Percentiles rank a stretch among this genome's conserved stretches.
Evolutionary conservation across 1,284 basidiomycete genomes (phyloP).

Genomic region (Moesziomyces aphidis): DNA sequence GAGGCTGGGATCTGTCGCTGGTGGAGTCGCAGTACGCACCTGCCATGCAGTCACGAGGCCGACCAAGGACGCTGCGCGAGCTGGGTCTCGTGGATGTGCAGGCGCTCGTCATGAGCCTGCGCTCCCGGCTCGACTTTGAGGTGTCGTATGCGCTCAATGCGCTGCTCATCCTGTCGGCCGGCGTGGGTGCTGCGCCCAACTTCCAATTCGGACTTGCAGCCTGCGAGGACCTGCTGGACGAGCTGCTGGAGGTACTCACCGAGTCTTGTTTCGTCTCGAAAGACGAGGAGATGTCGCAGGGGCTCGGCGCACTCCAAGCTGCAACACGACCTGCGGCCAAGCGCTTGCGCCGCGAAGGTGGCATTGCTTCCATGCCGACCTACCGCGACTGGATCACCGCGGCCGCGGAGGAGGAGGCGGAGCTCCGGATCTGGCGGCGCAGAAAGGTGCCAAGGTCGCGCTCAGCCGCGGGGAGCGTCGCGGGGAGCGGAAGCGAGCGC

Average conservation of each 20-base stretch:
- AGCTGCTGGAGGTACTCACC: slow-evolving; percentile 86
- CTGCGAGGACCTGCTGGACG: slow-evolving; percentile 85
- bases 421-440: slow-evolving; percentile 52
- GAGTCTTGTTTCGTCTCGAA: slow-evolving; percentile 79
- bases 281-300: slow-evolving; percentile 60
- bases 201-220: slow-evolving; percentile 77
- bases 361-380: slow-evolving; percentile 26
- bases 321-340: slow-evolving; percentile 10
- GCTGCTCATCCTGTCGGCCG: slow-evolving; percentile 82
- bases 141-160: slow-evolving; percentile 90
- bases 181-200: slow-evolving; percentile 72
- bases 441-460: slow-evolving; percentile 25
- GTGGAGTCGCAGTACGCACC: slow-evolving; percentile 76
- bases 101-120: slow-evolving; percentile 86
- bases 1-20: slow-evolving; percentile 83
- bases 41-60: slow-evolving; percentile 71
- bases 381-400: slow-evolving; percentile 61
- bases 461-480: slow-evolving; percentile 28
- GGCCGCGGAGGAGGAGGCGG: slow-evolving; percentile 59
- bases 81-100: slow-evolving; percentile 89
- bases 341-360: slow-evolving; percentile 45
- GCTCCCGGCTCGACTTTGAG: slow-evolving; percentile 84
- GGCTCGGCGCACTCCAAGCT: slow-evolving; percentile 1
- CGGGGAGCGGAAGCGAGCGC: slow-evolving; percentile 16
- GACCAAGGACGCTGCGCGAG: slow-evolving; percentile 78